Conservation (phyloP, 1,284 basidiomycete species). For the Sparassis latifolia region DNA sequence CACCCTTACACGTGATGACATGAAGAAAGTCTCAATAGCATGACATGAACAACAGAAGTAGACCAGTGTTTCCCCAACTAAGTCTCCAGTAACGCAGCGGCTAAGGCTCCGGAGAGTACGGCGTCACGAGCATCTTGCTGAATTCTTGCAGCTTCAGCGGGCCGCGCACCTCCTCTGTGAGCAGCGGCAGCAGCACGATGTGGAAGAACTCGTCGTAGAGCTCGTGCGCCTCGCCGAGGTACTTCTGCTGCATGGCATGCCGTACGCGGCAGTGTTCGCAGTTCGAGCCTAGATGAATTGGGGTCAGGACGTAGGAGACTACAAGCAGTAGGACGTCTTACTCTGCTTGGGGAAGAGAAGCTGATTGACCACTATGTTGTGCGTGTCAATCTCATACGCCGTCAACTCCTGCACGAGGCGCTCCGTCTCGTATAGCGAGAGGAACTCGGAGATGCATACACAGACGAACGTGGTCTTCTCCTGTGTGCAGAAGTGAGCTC, state of each 20-base stretch:
- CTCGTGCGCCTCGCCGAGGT: slow-evolving; percentile 89
- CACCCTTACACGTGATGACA: too few relatives aligned
- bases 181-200: slow-evolving; percentile 85
- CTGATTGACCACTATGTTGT: slow-evolving; percentile 98
- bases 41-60: too few relatives aligned
- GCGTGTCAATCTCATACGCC: slow-evolving; percentile 96
- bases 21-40: too few relatives aligned
- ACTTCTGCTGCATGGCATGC: slow-evolving; percentile 98
- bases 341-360: slow-evolving; percentile 89
- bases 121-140: slow-evolving; percentile 78
- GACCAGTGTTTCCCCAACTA: too few relatives aligned
- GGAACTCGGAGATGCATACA: slow-evolving; percentile 97
- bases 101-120: slow-evolving; percentile 33
- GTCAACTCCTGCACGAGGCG: slow-evolving; percentile 96
- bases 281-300: slow-evolving; percentile 56
- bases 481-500: slow-evolving; percentile 31
- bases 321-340: slow-evolving; percentile 29
- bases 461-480: slow-evolving; percentile 98
- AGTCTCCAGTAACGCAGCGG: too few relatives aligned
- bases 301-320: neutral
- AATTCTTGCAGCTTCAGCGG: slow-evolving; percentile 90
- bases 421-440: slow-evolving; percentile 98
- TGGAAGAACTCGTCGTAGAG: slow-evolving; percentile 98
- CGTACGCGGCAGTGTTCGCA: slow-evolving; percentile 95
- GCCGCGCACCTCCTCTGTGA: slow-evolving; percentile 96